Base-by-base conservation (phyloP, 108 stramenopile species). In the Seminavis robusta region DNA sequence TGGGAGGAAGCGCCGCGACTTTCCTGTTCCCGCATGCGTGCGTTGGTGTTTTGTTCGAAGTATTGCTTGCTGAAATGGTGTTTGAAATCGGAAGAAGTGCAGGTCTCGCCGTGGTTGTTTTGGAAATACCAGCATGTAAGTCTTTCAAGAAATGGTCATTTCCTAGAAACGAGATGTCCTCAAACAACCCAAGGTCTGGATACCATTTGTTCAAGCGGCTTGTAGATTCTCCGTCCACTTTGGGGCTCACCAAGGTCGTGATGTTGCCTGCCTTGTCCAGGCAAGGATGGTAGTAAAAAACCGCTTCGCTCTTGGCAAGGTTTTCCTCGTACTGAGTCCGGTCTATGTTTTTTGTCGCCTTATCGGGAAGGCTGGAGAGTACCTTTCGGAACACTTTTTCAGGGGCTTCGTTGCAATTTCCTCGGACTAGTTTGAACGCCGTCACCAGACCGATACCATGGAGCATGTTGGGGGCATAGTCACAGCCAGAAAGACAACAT, bases 401-500 rank as follows among this genome's bases (percentile, higher is more conserved):
- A 24, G 63, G 56, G 24, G 68, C 54, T 15, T 80, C 74, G 61
- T 80, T 74, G 9, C 74, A 56, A 45, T 86, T 62, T 29, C 87
- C 80, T 17, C 64, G 63, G 26, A 97, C 73, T 20, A 82, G 46
- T 53, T 92, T 88, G 73, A 96, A 94, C 5, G 97, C 95, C 11
- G 77, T 88, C 1, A 89, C 72, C 30, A 92, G 64, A n/a, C 97
- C 98, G 11, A 98, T 66, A 24, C 95, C 94, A 7, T 79, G 64
- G 11, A 98, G 46, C 11, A 67, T 50, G 42, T 79, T 78, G 5
- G 79, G 67, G 0, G 90, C 71, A 64, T 99, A 99, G 73, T 99
- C 98, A 44, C 97, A 98, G n/a, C 98, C 98, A 27, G 92, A 71
- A 24, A 99, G 54, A 0, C 96, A 76, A 56, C 96, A 97, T 34